Evolutionary conservation across 352 stramenopile genomes (phyloP), one percentile per base, ranked within the genome.

Genomic region (Pythium periplocum): DNA sequence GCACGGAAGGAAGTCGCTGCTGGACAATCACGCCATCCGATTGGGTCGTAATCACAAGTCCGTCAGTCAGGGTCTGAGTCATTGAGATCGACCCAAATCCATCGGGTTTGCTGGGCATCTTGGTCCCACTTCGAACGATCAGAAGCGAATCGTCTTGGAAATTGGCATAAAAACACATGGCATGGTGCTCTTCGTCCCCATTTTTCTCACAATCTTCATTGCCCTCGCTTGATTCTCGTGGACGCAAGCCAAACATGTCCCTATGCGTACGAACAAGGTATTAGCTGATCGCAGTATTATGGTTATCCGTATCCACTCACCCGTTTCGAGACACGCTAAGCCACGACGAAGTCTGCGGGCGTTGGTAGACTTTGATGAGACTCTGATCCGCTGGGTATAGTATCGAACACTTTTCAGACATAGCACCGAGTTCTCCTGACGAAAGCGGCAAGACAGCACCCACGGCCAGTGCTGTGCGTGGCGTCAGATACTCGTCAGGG

Each of bases 351-450:
- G 66, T 64, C 2, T 62, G 60, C 2, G 71, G 62, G 0, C 66
- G 83, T 36, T 85, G 71, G 35, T 68, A 71, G 12, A 90, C 37
- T 8, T 66, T 63, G 4, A 90, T 59, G 33, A 90, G 55, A 34
- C 74, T 87, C 43, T 90, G 82, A 46, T 93, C 80, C 3, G 76
- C 75, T 36, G 82, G 80, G 48, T 77, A 90, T 40, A 86, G 66
- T 39, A 72, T 62, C 35, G 62, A 79, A 26, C 56, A 76, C 45
- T 83, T 71, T 40, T 78, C 73, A 3, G 65, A 53, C 2, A 91
- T 53, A 10, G 63, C 51, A 9, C 55, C 51, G 4, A 91, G 64
- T 32, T 89, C 64, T 2, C 60, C 65, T 12, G 72, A 57, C 3
- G 78, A 88, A 30, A 91, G 55, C 12, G 74, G 63, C 6, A 91